Conservation (phyloP, 1,284 basidiomycete genomes). For the Gymnopus androsaceus region DNA sequence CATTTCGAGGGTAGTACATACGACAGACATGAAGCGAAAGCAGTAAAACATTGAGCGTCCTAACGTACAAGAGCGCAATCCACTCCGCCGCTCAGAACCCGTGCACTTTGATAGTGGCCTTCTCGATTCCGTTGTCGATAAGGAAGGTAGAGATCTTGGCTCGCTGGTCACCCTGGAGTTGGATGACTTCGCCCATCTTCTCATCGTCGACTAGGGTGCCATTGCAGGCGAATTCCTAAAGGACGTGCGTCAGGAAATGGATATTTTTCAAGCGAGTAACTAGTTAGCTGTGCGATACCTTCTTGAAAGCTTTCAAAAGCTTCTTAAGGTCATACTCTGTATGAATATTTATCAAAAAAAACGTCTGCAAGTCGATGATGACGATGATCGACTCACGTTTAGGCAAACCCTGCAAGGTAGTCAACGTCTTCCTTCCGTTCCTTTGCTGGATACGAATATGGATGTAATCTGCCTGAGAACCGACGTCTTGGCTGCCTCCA, state of each 20-base stretch:
- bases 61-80: background rate
- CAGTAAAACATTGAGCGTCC: background rate
- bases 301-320: conserved; percentile 98
- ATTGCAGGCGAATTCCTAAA: conserved; percentile 97
- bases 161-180: conserved; percentile 98
- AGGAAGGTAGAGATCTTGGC: conserved; percentile 89
- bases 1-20: background rate
- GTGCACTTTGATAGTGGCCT: conserved; percentile 80
- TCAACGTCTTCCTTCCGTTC: conserved; percentile 99
- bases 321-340: conserved; percentile 98
- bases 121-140: conserved; percentile 73
- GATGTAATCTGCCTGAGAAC: conserved; percentile 85
- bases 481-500: conserved; percentile 72
- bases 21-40: background rate
- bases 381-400: conserved; percentile 62
- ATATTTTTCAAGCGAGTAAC: background rate
- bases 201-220: conserved; percentile 96
- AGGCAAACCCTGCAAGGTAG: conserved; percentile 95
- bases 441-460: conserved; percentile 98
- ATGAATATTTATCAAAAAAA: conserved; percentile 19
- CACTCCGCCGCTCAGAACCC: conserved; percentile 62
- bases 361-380: conserved; percentile 10
- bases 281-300: conserved; percentile 54
- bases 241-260: background rate
- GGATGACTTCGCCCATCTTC: conserved; percentile 97